Base-by-base conservation (phyloP, 2,329 filamentous ascomycete genomes). In the Colletotrichum caudatum region DNA sequence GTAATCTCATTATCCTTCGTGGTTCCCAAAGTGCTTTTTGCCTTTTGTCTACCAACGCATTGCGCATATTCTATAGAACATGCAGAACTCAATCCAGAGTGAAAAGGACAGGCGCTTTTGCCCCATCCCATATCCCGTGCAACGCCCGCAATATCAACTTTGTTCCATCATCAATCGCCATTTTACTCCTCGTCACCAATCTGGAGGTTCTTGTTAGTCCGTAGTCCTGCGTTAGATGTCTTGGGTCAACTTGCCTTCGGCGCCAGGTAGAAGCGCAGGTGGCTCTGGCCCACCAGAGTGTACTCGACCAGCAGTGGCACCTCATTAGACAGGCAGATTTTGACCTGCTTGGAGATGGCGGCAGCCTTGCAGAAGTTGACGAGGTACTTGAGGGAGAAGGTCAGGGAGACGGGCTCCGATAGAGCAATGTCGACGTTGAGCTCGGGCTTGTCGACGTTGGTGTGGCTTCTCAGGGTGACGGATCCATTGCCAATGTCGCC, bases 291-390 rank as follows among this genome's bases (percentile, higher is more conserved):
- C 66, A 88, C 87, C 73, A 98, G 84, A 66, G 85, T 87, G 83
- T 98, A 99, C 86, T 99, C 96, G 56, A 99, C 96, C 77, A 98
- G 87, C 76, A 99, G 90, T 37, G 96, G 96, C 63, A 99, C 95
- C 84, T 99, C 96, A 83, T 94, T 95, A 64, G 95, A 98, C 76
- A 99, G 89, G 84, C 93, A 97, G 77, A 99, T 91, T 85, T 93
- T 96, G 83, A 99, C 97, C 76, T 89, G 88, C 76, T 83, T 86
- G 50, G 95, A 95, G 73, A 99, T 87, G 64, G 90, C 91, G 74
- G 94, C 93, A 44, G 97, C 97, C 87, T 99, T 99, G 93, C 96
- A 98, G 87, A 99, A 99, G 89, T 98, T 98, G 88, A 97, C 94
- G 3, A 99, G 92, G 85, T 99, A 99, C 87, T 99, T 99, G 78